Base-by-base conservation (phyloP, 169 alveolate species). In the Cryptosporidium sp. region DNA sequence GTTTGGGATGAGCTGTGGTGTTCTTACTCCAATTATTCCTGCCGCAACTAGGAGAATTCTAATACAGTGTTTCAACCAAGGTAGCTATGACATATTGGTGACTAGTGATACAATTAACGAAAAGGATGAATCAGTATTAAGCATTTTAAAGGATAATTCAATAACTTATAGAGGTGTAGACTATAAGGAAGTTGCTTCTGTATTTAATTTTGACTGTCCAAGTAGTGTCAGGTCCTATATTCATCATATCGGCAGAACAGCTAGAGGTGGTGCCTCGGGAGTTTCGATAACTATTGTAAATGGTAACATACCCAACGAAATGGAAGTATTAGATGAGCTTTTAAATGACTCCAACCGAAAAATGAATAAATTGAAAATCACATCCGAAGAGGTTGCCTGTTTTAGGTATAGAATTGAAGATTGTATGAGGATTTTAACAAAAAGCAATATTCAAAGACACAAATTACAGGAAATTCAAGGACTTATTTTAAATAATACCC, bases 1-100 rank as follows among this genome's bases (percentile, higher is more conserved):
- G 50, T 80, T 80, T 80, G 89, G 75, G 5, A 62, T 80, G 21
- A 48, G 55, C 41, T 59, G 80, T 62, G 89, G 89, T 4, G 75
- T 80, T 5, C 31, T 80, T 14, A 80, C 80, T n/a, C 89, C 71
- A 12, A 80, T 80, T 45, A 59, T 80, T 62, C 89, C 89, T 39
- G 73, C 75, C 12, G 73, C 89, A 80, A 80, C 89, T 37, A 59
- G 89, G 12, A 59, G 75, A 67, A 59, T 80, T 69, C n/a, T 80
- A 80, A 59, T 80, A 41, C 89, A 80, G 68, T 80, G 75, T 62
- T 80, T 80, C n/a, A 80, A 80, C 37, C 89, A 80, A 39, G 89
- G 89, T 16, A 80, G 45, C 41, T 62, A 62, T 33, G 89, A 80
- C 59, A 80, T 80, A 5, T 67, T 80, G 29, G 75, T 80, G 41